These are phyloP conservation scores for Arctium lappa DNA, from an alignment of 129 eudicot species.

Conservation along the genomic window DNA sequence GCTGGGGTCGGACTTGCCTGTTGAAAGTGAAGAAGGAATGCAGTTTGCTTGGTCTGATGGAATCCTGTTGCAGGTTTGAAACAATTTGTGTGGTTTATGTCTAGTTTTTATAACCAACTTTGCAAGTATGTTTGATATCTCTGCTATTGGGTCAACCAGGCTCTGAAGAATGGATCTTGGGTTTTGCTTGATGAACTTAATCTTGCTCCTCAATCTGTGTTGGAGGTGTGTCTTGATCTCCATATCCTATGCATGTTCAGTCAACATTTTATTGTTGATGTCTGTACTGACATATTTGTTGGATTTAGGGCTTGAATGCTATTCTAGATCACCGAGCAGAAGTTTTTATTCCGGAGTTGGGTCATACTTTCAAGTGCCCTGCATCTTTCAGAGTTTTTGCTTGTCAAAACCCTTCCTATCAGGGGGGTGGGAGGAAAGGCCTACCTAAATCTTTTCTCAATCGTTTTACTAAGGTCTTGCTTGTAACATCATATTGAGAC, in stretches of 20 bases:
- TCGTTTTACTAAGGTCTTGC: conserved; percentile 85
- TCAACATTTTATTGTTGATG: not conserved
- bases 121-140: conserved; percentile 17
- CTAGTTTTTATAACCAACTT: not conserved
- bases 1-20: conserved; percentile 94
- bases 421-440: conserved; percentile 98
- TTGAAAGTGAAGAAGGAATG: conserved; percentile 91
- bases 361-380: conserved; percentile 83
- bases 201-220: conserved; percentile 96
- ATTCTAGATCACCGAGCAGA: conserved; percentile 96
- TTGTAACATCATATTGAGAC: not conserved
- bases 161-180: conserved; percentile 93
- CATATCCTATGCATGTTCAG: not conserved
- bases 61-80: conserved; percentile 76
- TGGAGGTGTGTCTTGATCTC: conserved; percentile 56
- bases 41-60: conserved; percentile 99
- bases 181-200: conserved; percentile 94
- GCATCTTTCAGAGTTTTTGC: conserved; percentile 90
- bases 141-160: conserved; percentile 36
- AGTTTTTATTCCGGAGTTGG: conserved; percentile 94
- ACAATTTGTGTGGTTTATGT: not conserved
- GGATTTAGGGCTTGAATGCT: conserved; percentile 79
- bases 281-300: conserved; percentile 3
- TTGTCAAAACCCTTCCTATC: conserved; percentile 89
- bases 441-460: conserved; percentile 97